A percentile compares a stretch with the other conserved stretches of the same genome.
Conservation (phyloP, 1,284 basidiomycete genomes). For the Sparassis latifolia region DNA sequence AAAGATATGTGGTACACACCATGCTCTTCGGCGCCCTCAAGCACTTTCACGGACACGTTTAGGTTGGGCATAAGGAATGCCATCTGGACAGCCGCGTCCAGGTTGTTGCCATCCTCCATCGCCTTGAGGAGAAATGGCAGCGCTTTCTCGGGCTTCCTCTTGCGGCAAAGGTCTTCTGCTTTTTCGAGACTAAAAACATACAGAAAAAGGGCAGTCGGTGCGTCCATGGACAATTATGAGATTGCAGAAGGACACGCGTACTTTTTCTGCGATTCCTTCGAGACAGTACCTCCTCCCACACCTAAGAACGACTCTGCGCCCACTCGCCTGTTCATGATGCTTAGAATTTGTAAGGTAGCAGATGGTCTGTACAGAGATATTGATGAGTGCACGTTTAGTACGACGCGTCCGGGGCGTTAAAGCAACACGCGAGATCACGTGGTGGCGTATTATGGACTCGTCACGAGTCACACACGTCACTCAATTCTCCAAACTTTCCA, state of each 20-base stretch:
- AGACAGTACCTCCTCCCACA: conserved; percentile 20
- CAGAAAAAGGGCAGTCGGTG: neutral
- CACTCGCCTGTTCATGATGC: conserved; percentile 17
- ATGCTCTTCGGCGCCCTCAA: conserved; percentile 13
- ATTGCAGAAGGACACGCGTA: conserved; percentile 7
- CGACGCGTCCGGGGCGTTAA: neutral
- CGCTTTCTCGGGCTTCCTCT: conserved; percentile 19
- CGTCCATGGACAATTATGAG: neutral
- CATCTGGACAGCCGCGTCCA: conserved; percentile 22
- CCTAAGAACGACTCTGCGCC: conserved; percentile 16
- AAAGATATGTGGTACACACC: neutral
- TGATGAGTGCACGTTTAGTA: neutral
- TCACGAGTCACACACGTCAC: neutral
- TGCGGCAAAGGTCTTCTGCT: conserved; percentile 22
- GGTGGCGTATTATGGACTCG: neutral
- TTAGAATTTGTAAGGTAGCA: neutral
- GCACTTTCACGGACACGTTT: conserved; percentile 12
- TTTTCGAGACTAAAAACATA: conserved; percentile 17
- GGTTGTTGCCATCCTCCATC: conserved; percentile 24
- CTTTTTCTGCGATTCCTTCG: conserved; percentile 20
- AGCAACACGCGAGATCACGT: neutral
- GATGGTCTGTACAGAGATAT: neutral
- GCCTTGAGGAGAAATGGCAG: conserved; percentile 22
- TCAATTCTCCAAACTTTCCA: neutral
- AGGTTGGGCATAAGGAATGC: conserved; percentile 21